Conservation (phyloP, 345 rosid genomes). For the Sisymbrium altissimum region DNA sequence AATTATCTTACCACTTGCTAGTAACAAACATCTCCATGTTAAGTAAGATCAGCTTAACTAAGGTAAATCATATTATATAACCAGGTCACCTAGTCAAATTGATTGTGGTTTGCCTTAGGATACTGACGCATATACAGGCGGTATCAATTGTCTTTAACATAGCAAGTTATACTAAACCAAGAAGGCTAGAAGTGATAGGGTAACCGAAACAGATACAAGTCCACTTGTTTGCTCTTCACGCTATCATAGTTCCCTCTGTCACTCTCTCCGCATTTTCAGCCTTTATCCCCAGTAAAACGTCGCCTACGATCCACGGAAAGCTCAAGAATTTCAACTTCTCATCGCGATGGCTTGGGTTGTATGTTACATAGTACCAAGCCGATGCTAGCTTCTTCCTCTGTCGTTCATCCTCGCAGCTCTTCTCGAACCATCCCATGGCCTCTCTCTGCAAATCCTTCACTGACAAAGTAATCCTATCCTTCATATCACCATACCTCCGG, state of each 20-base stretch:
- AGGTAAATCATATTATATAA: background rate
- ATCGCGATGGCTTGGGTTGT: slow-evolving; percentile 43
- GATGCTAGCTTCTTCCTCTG: slow-evolving; percentile 56
- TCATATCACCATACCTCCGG: slow-evolving; percentile 67
- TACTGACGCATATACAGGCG: too few species aligned
- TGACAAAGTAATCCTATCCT: slow-evolving; percentile 61
- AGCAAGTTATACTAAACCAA: background rate
- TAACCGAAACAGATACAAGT: background rate
- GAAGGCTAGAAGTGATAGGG: background rate
- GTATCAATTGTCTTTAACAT: background rate
- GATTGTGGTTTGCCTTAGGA: too few species aligned
- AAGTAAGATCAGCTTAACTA: background rate
- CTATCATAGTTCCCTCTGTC: background rate
- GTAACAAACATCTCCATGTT: background rate
- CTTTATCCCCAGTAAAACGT: slow-evolving; percentile 55
- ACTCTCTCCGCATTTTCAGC: slow-evolving; percentile 23
- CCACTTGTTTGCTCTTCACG: background rate
- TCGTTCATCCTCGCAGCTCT: slow-evolving; percentile 41
- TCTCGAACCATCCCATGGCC: slow-evolving; percentile 68
- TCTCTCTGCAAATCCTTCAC: slow-evolving; percentile 58
- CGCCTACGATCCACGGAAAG: slow-evolving; percentile 82
- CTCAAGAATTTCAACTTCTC: slow-evolving; percentile 54
- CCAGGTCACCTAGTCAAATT: background rate
- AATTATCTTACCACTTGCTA: background rate
- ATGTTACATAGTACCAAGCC: slow-evolving; percentile 84